Conservation (phyloP, 306 rosid species). For the Prunus mira region DNA sequence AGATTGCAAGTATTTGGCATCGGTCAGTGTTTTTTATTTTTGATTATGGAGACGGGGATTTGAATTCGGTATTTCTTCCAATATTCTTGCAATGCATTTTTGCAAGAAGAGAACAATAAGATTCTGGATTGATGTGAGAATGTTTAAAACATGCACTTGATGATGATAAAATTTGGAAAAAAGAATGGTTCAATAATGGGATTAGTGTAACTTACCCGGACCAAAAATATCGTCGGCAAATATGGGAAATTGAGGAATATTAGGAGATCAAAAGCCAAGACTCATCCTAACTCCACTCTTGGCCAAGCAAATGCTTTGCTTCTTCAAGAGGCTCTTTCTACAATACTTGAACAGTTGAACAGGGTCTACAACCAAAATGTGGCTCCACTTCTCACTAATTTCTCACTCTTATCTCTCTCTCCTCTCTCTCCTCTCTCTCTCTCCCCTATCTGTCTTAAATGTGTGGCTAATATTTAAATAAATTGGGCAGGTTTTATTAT, state of each 20-base stretch:
- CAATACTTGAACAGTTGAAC: conserved; percentile 19
- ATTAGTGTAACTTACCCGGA: conserved; percentile 27
- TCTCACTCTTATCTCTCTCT: conserved; percentile 23
- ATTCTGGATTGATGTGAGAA: background rate
- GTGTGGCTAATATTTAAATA: conserved; percentile 41
- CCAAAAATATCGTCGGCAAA: conserved; percentile 24
- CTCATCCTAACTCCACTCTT: conserved; percentile 43
- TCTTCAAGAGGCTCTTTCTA: background rate
- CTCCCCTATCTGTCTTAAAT: conserved; percentile 22
- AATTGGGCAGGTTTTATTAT: background rate
- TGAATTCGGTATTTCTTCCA: background rate
- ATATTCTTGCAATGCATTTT: background rate
- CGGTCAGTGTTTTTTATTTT: too few relatives aligned
- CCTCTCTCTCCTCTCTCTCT: conserved; percentile 14
- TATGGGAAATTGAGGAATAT: conserved; percentile 29
- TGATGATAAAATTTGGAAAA: background rate
- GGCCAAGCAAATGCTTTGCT: conserved; percentile 39
- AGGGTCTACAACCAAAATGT: conserved; percentile 32
- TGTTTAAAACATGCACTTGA: background rate
- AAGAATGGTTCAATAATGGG: conserved; percentile 10
- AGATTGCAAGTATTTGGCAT: background rate
- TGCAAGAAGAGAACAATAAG: too few relatives aligned
- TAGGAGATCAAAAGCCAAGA: conserved; percentile 37
- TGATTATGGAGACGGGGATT: too few relatives aligned
- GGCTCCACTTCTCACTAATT: conserved; percentile 36